A percentile compares a stretch with the other conserved stretches of the same genome.
These are phyloP conservation scores for Penicillium sp. DNA, from an alignment of 2,329 filamentous ascomycete genomes.

Conservation along the genomic window DNA sequence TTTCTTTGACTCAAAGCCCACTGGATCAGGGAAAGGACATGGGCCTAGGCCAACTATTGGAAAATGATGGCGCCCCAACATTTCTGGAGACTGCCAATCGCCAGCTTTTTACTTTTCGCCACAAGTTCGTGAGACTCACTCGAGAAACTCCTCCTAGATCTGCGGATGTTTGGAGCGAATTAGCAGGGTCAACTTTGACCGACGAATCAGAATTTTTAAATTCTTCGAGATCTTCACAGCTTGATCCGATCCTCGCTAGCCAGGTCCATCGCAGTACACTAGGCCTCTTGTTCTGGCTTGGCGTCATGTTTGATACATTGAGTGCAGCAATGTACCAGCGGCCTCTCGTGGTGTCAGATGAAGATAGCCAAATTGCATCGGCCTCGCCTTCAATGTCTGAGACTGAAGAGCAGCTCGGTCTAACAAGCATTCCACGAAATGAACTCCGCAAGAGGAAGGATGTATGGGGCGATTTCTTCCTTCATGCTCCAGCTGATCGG, in stretches of 20 bases:
- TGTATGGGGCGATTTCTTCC: constrained; percentile 48
- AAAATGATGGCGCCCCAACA: constrained; percentile 36
- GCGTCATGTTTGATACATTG: constrained; percentile 63
- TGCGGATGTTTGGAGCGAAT: background rate
- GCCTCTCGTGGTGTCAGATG: constrained; percentile 50
- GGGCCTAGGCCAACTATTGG: constrained; percentile 23
- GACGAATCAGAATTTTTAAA: background rate
- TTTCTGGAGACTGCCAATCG: constrained; percentile 47
- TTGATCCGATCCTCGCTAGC: constrained; percentile 19
- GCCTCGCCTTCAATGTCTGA: background rate
- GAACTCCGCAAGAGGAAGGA: constrained; percentile 21
- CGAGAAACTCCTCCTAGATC: constrained; percentile 10
- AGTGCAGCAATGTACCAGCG: constrained; percentile 59
- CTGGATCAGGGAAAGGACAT: constrained; percentile 27
- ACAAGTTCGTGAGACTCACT: constrained; percentile 25
- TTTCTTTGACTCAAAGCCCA: constrained; percentile 51
- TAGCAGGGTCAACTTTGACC: background rate
- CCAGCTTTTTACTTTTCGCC: constrained; percentile 39
- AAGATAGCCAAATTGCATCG: constrained; percentile 48
- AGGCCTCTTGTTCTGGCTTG: constrained; percentile 61
- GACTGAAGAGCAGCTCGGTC: constrained; percentile 4
- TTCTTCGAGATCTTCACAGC: background rate
- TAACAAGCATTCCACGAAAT: constrained; percentile 10
- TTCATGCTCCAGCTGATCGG: constrained; percentile 20
- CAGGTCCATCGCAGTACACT: constrained; percentile 52